Conservation (phyloP, 495 filamentous ascomycete species). For the Aspergillus steynii region DNA sequence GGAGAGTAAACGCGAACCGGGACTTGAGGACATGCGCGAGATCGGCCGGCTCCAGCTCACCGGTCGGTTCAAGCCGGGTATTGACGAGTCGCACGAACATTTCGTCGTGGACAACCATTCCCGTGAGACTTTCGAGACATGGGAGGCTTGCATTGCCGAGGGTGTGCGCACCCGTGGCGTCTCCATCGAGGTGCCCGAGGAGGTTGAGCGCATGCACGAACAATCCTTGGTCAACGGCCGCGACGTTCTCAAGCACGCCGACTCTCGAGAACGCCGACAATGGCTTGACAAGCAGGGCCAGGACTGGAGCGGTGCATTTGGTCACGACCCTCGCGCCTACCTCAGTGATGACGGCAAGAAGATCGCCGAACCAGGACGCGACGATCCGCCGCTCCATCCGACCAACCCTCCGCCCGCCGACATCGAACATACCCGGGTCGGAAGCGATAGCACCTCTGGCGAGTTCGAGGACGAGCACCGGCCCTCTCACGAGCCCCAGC, state of each 20-base stretch:
- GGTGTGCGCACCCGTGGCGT: slow-evolving; percentile 74
- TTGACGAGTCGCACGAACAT: slow-evolving; percentile 78
- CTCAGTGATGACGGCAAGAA: slow-evolving; percentile 53
- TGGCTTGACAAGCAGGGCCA: slow-evolving; percentile 81
- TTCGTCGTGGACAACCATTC: slow-evolving; percentile 87
- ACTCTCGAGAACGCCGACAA: slow-evolving; percentile 66
- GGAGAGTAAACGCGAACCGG: slow-evolving; percentile 57
- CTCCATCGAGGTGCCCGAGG: slow-evolving; percentile 62
- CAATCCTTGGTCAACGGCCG: slow-evolving; percentile 72
- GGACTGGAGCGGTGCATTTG: slow-evolving; percentile 90
- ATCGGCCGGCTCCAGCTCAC: slow-evolving; percentile 79
- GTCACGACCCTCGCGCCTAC: slow-evolving; percentile 59
- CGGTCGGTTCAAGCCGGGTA: slow-evolving; percentile 82
- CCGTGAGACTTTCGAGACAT: slow-evolving; percentile 89
- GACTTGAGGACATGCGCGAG: slow-evolving; percentile 69
- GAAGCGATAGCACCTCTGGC: slow-evolving; percentile 10
- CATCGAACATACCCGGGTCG: slow-evolving; percentile 27
- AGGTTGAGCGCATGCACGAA: slow-evolving; percentile 73
- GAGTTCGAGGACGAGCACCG: slow-evolving; percentile 22
- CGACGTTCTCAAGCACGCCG: slow-evolving; percentile 71
- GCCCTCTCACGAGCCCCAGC: not conserved
- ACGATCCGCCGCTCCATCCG: slow-evolving; percentile 61
- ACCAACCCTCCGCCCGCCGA: slow-evolving; percentile 46
- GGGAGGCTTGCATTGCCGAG: slow-evolving; percentile 86
- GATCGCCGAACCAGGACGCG: slow-evolving; percentile 53